Evolutionary conservation across 768 basidiomycete genomes (phyloP), one percentile per base, ranked within the genome.

Genomic region (Pleurotus sapidus): DNA sequence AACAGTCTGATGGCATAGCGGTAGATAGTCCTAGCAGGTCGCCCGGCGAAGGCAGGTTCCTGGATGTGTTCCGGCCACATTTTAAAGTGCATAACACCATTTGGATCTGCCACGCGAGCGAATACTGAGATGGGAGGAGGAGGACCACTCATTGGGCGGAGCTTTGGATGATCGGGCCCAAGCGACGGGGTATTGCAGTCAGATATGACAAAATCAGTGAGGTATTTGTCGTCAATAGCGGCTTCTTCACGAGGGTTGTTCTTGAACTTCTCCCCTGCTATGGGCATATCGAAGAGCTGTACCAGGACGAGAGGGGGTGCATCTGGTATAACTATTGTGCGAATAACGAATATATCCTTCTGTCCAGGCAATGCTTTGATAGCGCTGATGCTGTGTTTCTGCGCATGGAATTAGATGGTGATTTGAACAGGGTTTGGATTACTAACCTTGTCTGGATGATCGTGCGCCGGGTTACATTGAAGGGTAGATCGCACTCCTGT

Each of bases 311-410:
- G 67, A n/a, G 56, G 60, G 58, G 37, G 47, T 53, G 23, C 53
- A 15, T 23, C 30, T 43, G 5, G 43, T 56, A 65, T 63, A 40
- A 63, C 65, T 47, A 79, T 60, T 3, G 72, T 70, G 37, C 85
- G 82, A 46, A 84, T 72, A 53, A 84, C 71, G 18, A 87, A 69
- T 11, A 87, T 67, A 53, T 82, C 74, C 7, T 71, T 68, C 64
- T 86, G 84, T 12, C 70, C 67, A 2, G 84, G 83, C 37, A 84
- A 64, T 23, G 80, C 73, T 27, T 82, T 78, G 49, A 83, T 68
- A n/a, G 76, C 79, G 55, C 74, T 76, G 58, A 87, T 80, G 20
- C 70, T 69, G 62, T 83, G 79, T 24, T 70, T 68, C 83, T 83
- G 54, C 20, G 20, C 62, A 49, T 11, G 25, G 23, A 37, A 42